Evolutionary conservation across 2,329 filamentous ascomycete genomes (phyloP), one percentile per base, ranked within the genome.

Genomic region (Colletotrichum melonis): DNA sequence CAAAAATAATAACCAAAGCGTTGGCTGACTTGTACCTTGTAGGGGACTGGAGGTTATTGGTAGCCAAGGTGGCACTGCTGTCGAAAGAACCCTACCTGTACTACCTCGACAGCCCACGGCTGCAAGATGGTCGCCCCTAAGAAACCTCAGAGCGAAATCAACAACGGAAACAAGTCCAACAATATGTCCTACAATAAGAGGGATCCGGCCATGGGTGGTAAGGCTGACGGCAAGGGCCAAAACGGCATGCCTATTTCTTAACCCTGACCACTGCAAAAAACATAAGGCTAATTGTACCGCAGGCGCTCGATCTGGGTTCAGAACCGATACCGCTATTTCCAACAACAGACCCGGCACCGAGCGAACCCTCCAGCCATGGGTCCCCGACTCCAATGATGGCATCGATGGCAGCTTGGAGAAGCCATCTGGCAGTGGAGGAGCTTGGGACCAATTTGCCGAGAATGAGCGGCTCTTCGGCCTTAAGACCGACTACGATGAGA

Each of bases 391-490:
- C 19, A 82, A 86, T 5, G 91, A 92, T 75, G 88, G 88, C 32
- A 82, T 90, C 54, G 92, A 95, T 79, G 87, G 94, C 76, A 92
- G 93, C 60, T 87, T 98, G 28, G 95, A 94, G 78, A 90, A 86
- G 63, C 78, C 87, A 2, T 77, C 80, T n/a, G 42, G 28, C 56
- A 82, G 81, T 65, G 79, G 83, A 19, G 86, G 84, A 7, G 86
- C 84, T 11, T 99, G 97, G 97, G 96, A 99, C 81, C 97, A 99
- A 82, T 99, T 99, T 79, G 93, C 94, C 71, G 92, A 90, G 75
- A 98, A 98, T 79, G 94, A 97, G 83, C 89, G 91, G 69, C 90
- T 95, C 35, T 98, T 98, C 80, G 97, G 97, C 46, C 85, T 97
- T 52, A 94, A 91, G 82, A 97, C 93, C 65, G 95, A 95, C 78